Conservation (phyloP, 352 stramenopile genomes). For the Globisporangium splendens region DNA sequence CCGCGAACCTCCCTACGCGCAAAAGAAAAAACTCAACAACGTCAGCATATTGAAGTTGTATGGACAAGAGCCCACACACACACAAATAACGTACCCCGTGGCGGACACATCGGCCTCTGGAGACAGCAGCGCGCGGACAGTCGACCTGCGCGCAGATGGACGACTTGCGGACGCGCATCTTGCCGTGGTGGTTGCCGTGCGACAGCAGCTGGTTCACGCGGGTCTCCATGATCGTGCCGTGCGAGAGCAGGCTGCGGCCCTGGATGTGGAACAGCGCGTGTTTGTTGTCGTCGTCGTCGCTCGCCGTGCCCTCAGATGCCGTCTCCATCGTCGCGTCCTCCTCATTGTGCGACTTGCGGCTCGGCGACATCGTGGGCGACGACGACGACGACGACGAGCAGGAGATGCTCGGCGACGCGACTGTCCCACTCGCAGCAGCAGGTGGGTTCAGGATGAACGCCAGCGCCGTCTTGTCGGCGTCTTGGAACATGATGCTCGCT, state of each 20-base stretch:
- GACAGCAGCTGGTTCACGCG: constrained; percentile 55
- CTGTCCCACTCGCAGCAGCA: constrained; percentile 16
- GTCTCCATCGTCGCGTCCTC: constrained; percentile 20
- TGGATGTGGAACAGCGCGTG: constrained; percentile 44
- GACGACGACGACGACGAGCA: constrained; percentile 13
- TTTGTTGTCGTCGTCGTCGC: constrained; percentile 30
- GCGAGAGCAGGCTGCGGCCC: constrained; percentile 47
- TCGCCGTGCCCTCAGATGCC: constrained; percentile 22
- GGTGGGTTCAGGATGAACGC: constrained; percentile 76
- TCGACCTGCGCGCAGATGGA: constrained; percentile 55
- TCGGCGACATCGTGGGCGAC: constrained; percentile 42
- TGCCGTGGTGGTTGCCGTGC: constrained; percentile 55
- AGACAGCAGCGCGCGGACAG: constrained; percentile 49
- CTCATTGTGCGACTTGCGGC: constrained; percentile 34
- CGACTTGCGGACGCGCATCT: constrained; percentile 64
- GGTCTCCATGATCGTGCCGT: constrained; percentile 47
- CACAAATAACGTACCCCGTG: constrained; percentile 25
- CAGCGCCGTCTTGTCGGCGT: constrained; percentile 54
- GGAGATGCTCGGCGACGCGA: neutral
- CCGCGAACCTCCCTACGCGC: constrained; percentile 32
- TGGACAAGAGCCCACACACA: neutral
- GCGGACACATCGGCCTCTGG: constrained; percentile 46
- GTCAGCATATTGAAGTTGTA: neutral
- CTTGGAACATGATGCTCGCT: constrained; percentile 25
- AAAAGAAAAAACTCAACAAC: neutral